A percentile compares a stretch with the other conserved stretches of the same genome.
These are phyloP conservation scores for Castanea crenata DNA, from an alignment of 306 rosid species.

Conservation along the genomic window DNA sequence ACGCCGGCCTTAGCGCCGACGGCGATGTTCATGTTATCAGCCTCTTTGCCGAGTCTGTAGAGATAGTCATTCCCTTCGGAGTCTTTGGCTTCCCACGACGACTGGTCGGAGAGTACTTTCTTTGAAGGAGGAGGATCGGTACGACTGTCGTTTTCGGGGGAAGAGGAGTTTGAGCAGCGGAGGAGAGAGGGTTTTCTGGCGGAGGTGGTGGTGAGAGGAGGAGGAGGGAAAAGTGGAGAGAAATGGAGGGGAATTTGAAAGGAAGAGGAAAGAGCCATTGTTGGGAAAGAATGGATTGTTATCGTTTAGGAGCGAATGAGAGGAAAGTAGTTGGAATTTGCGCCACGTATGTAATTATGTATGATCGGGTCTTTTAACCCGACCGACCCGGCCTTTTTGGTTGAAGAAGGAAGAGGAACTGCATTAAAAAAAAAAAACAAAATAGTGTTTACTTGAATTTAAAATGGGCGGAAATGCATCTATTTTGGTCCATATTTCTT, in stretches of 20 bases:
- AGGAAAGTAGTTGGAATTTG: no score
- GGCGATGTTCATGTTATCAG: conserved; percentile 94
- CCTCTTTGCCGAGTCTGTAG: conserved; percentile 78
- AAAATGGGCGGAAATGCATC: no score
- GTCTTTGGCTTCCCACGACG: conserved; percentile 86
- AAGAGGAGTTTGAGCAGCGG: conserved; percentile 24
- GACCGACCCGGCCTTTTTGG: no score
- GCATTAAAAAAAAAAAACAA: no score
- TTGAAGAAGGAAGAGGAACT: no score
- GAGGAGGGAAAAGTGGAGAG: not conserved
- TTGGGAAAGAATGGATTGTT: no score
- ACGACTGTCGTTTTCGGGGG: conserved; percentile 9
- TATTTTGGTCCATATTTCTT: no score
- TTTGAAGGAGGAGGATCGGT: not conserved
- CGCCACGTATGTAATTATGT: no score
- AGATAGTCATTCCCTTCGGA: conserved; percentile 78
- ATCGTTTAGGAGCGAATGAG: no score
- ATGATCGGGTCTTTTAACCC: no score
- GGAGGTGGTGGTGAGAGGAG: not conserved
- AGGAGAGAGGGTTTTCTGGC: not conserved
- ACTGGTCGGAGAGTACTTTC: conserved; percentile 70
- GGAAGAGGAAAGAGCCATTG: conserved; percentile 29
- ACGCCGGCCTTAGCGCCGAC: conserved; percentile 90
- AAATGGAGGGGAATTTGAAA: not conserved
- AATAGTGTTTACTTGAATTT: no score